These are phyloP conservation scores for Cutaneotrichosporon cyanovorans DNA, from an alignment of 1,284 basidiomycete species.

Conservation along the genomic window DNA sequence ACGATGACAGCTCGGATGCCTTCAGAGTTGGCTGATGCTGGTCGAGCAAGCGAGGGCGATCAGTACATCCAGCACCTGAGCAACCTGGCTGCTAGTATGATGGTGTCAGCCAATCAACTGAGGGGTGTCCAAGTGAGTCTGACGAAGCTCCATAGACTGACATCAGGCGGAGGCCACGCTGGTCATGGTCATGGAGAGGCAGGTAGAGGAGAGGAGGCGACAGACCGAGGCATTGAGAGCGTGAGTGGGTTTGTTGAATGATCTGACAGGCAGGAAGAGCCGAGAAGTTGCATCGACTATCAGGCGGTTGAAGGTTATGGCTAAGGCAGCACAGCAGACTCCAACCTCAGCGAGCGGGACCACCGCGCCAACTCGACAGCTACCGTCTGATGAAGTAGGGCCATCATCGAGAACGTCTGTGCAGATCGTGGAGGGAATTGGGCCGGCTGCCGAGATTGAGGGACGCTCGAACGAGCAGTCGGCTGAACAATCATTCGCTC, in stretches of 20 bases:
- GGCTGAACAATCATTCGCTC: too few species aligned
- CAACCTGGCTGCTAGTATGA: conserved; percentile 40
- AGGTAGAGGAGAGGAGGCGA: conserved; percentile 25
- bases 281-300: conserved; percentile 13
- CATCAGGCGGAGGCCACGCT: conserved; percentile 37
- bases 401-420: too few species aligned
- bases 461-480: too few species aligned
- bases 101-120: conserved; percentile 39
- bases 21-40: conserved; percentile 27
- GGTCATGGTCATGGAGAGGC: conserved; percentile 41
- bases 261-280: conserved; percentile 11
- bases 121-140: conserved; percentile 28
- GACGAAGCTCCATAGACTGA: background rate
- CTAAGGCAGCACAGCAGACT: background rate
- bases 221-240: conserved; percentile 28
- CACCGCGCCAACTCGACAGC: too few species aligned
- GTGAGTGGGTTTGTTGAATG: conserved; percentile 15
- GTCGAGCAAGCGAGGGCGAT: conserved; percentile 38
- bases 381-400: too few species aligned
- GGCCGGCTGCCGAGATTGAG: too few species aligned
- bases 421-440: too few species aligned
- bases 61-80: conserved; percentile 44
- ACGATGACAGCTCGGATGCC: conserved; percentile 35
- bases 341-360: too few species aligned
- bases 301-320: conserved; percentile 7